These are phyloP conservation scores for Kernera saxatilis DNA, from an alignment of 345 rosid species.

Conservation along the genomic window DNA sequence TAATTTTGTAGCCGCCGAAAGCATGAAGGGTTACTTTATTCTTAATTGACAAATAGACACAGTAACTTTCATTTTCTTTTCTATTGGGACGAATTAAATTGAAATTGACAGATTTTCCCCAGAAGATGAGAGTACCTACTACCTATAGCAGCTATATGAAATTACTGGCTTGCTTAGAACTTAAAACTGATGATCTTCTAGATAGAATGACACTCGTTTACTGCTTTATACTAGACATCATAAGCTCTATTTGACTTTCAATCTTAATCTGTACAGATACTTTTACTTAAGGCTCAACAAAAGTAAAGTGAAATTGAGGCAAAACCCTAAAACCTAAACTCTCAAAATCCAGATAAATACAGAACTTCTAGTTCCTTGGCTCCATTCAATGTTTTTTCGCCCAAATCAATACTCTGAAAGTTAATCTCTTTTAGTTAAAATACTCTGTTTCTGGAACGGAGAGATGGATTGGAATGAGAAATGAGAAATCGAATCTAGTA, in stretches of 20 bases:
- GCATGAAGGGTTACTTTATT: constrained; percentile 1
- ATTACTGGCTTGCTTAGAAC: background rate
- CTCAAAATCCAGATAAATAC: background rate
- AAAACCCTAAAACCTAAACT: background rate
- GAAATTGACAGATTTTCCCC: background rate
- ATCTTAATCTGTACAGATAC: background rate
- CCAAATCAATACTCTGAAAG: background rate
- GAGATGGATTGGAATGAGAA: background rate
- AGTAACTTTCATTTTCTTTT: background rate
- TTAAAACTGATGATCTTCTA: background rate
- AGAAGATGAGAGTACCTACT: background rate
- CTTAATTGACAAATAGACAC: constrained; percentile 3
- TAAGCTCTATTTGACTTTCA: background rate
- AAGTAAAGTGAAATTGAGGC: background rate
- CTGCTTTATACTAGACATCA: background rate
- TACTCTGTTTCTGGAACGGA: constrained; percentile 1
- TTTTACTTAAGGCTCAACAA: background rate
- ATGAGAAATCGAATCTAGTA: constrained; percentile 22
- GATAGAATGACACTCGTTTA: background rate
- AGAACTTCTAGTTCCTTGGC: background rate
- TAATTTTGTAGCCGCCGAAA: constrained; percentile 23
- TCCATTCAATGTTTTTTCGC: background rate
- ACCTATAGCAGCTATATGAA: background rate
- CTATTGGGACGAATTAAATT: background rate
- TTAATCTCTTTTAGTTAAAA: background rate